Percentiles rank a stretch among this genome's conserved stretches.
phyloP scores from a whole-genome alignment of 306 rosid genomes.

The Rosa persica region DNA sequence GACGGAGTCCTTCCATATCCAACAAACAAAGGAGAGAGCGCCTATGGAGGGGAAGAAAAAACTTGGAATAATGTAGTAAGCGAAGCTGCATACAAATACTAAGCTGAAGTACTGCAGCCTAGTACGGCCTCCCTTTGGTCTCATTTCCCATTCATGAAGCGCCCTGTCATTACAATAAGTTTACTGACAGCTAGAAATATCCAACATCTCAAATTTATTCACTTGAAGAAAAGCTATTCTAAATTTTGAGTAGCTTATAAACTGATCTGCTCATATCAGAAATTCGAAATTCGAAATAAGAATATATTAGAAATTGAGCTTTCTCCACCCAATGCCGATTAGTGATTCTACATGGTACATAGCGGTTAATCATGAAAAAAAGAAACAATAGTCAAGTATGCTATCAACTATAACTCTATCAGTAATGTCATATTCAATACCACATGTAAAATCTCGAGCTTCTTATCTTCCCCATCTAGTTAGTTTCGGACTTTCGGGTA shows the following conservation, averaged over 20 bases:
- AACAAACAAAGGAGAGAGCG: constrained; percentile 28
- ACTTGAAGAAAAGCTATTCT: neutral
- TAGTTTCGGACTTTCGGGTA: neutral
- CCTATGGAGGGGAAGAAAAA: constrained; percentile 35
- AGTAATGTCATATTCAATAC: too few species aligned
- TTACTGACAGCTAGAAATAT: neutral
- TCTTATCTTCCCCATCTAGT: neutral
- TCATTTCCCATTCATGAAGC: constrained; percentile 37
- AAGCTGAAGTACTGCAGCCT: constrained; percentile 39
- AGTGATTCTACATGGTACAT: neutral
- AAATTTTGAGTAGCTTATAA: neutral
- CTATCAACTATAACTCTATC: neutral
- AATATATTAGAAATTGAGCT: neutral
- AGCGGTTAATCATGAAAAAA: too few species aligned
- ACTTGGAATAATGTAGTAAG: constrained; percentile 37
- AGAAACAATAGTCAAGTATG: neutral
- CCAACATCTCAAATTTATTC: neutral
- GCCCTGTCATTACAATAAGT: constrained; percentile 31
- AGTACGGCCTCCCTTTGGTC: constrained; percentile 40
- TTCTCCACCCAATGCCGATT: neutral
- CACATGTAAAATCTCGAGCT: neutral
- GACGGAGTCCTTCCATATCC: constrained; percentile 31
- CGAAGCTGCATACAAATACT: constrained; percentile 32
- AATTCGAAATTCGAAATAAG: too few species aligned
- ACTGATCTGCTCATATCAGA: neutral